Percentiles rank a stretch among this genome's conserved stretches.
These are phyloP conservation scores for Trifolium fragiferum DNA, from an alignment of 306 rosid species.

Conservation along the genomic window DNA sequence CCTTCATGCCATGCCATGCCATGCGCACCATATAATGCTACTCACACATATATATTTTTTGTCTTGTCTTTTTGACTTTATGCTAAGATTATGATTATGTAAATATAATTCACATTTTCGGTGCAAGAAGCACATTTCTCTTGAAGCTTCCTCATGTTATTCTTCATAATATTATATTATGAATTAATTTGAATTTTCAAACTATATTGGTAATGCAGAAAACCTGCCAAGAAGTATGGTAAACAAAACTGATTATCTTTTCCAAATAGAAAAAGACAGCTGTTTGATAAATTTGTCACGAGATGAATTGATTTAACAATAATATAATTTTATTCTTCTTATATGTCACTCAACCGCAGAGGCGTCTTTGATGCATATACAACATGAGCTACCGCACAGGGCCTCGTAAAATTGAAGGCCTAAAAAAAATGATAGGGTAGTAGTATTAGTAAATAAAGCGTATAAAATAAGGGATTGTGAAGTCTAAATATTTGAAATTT, in stretches of 20 bases:
- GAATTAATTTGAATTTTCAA: slow-evolving; percentile 33
- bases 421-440: too few relatives aligned
- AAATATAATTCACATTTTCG: slow-evolving; percentile 37
- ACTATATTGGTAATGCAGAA: not conserved
- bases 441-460: too few relatives aligned
- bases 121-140: slow-evolving; percentile 47
- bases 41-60: slow-evolving; percentile 16
- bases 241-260: slow-evolving; percentile 36
- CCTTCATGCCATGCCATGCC: slow-evolving; percentile 25
- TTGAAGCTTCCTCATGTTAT: slow-evolving; percentile 41
- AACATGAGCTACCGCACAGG: too few relatives aligned
- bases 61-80: slow-evolving; percentile 45
- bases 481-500: too few relatives aligned
- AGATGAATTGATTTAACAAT: not conserved
- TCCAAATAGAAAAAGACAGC: slow-evolving; percentile 38
- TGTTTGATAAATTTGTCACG: slow-evolving; percentile 40
- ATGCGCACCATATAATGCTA: slow-evolving; percentile 11
- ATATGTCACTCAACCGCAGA: not conserved
- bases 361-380: too few relatives aligned
- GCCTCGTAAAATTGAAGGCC: too few relatives aligned
- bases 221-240: slow-evolving; percentile 43
- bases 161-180: slow-evolving; percentile 7
- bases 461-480: too few relatives aligned
- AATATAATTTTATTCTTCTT: not conserved
- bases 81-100: slow-evolving; percentile 36